Base-by-base conservation (phyloP, 306 rosid species). In the Citrullus colocynthis region DNA sequence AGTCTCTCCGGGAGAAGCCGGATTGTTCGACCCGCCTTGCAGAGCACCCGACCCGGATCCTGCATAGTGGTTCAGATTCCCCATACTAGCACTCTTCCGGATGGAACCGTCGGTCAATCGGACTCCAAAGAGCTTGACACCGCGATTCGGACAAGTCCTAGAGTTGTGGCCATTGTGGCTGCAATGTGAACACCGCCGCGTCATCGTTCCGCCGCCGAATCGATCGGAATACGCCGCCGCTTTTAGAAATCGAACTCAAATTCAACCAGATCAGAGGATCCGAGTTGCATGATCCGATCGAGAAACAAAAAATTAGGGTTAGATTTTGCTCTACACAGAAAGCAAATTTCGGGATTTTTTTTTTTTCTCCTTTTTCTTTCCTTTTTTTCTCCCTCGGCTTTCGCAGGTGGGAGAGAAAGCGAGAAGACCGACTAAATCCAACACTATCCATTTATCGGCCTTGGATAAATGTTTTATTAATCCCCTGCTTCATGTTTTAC, bases 151-250 rank as follows among this genome's bases (percentile, higher is more conserved):
- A 51, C 98, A 95, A 0, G 98, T 95, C 80, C 98, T 85, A 5
- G 98, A 92, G 84, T 95, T 95, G 86, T 95, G 98, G 14, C 98
- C 98, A 86, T 92, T 92, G 86, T 92, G 90, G 87, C 98, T 90
- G 89, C 98, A 95, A 90, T 95, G 96, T 69, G 98, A 95, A 85
- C 98, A 95, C 57, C 95, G 83, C 79, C 98, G 90, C 63, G 98
- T 95, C 98, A 95, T 95, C 9, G 34, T 69, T 78, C 78, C 61
- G 42, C 48, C 57, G 30, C 54, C 54, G 52, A 51, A 49, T 54
- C 69, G 55, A 78, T 76, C n/a, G 55, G 21, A 21, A 61, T 4
- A 34, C 9, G n/a, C 41, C n/a, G 70, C 73, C 49, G 41, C 16
- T 30, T 24, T 18, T 37, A 59, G 34, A 45, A 64, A 63, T 30